Conservation (phyloP, 306 rosid species). For the Erythrophleum fordii region DNA sequence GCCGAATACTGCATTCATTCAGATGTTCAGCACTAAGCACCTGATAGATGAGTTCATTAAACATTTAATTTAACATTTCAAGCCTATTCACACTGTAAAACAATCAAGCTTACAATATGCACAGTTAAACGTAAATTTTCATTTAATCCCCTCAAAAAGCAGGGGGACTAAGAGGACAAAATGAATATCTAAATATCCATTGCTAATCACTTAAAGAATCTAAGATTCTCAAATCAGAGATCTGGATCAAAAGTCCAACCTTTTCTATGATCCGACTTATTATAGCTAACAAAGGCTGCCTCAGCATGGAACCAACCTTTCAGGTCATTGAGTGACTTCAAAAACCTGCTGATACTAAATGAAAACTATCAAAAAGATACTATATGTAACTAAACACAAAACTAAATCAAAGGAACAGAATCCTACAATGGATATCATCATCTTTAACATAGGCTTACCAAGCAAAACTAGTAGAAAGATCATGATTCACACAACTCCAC, state of each 20-base stretch:
- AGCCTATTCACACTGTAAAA: background rate
- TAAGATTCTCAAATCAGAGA: background rate
- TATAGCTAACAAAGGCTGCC: constrained; percentile 6
- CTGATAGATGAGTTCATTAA: background rate
- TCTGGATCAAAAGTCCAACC: constrained; percentile 1
- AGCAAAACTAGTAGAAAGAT: constrained; percentile 44
- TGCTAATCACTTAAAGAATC: constrained; percentile 9
- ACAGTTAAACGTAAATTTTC: background rate
- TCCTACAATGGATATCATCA: constrained; percentile 40
- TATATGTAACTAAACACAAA: constrained; percentile 35
- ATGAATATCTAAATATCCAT: background rate
- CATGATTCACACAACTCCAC: constrained; percentile 45
- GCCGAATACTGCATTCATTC: background rate
- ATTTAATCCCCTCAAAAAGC: background rate
- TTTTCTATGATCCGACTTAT: constrained; percentile 20
- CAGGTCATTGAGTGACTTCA: constrained; percentile 8
- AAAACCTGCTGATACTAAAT: constrained; percentile 25
- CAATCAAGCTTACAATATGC: background rate
- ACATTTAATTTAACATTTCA: background rate
- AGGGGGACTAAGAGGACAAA: background rate
- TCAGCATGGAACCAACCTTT: constrained; percentile 15
- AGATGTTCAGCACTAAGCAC: background rate
- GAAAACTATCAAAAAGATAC: constrained; percentile 18
- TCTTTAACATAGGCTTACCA: constrained; percentile 45
- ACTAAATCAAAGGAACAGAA: constrained; percentile 43